Evolutionary conservation across 768 basidiomycete species (phyloP), one percentile per base, ranked within the genome.

Genomic region (Naganishia vaughanmartiniae): DNA sequence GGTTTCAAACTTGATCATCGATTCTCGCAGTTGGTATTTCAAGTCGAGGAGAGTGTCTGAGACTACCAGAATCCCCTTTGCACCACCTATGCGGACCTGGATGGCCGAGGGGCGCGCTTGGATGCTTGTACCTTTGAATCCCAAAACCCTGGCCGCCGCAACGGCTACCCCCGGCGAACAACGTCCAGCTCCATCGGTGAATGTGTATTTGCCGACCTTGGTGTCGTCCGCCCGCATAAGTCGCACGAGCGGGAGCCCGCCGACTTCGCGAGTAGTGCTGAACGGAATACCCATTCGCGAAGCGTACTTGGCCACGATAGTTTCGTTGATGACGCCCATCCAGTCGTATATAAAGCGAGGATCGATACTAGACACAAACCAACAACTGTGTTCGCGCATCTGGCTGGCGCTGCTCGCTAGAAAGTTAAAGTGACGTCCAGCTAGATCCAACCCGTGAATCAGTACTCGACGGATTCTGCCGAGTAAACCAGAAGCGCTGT

Each of bases 371-470:
- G 75, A 54, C 48, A 81, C 74, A 68, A 81, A 81, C 80, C 80
- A 81, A 9, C 79, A 76, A 0, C 79, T 75, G 56, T 78, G 77
- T n/a, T 81, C 78, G 65, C 80, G 54, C 53, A 80, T 76, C 78
- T 79, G 46, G 17, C 78, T 79, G 0, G 78, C 74, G 15, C 79
- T 77, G 19, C 78, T 78, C 0, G 80, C 80, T 0, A 81, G 78
- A 14, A 78, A 79, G 26, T 74, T 34, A 69, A 74, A 81, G 1
- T 63, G 65, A 54, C 70, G 51, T 9, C 80, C 80, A 15, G 77
- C 80, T 21, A 79, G 68, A 9, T 72, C 51, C 14, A 81, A 39
- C 36, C 80, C 80, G 39, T 76, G 75, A 24, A 73, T 70, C 17
- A 81, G 65, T 3, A 78, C 75, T 57, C 80, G 46, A n/a, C 80